Evolutionary conservation across 345 rosid species (phyloP).

Genomic region (Populus simonii): DNA sequence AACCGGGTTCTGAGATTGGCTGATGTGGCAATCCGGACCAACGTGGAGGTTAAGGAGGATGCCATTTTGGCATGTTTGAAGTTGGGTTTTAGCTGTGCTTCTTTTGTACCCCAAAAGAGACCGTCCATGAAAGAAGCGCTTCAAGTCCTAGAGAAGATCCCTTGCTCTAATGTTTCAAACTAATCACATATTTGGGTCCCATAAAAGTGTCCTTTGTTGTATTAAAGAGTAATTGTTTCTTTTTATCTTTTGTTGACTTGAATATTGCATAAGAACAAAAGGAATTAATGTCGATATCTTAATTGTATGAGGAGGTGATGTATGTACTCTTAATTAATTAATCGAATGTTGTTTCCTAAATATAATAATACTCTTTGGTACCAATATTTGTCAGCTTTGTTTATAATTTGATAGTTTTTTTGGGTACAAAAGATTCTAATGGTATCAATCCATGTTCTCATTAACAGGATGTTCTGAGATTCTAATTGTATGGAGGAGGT

Average conservation of each 20-base stretch:
- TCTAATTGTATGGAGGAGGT: too few relatives aligned
- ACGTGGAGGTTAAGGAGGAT: conserved; percentile 57
- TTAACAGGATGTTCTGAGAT: too few relatives aligned
- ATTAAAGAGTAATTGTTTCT: conserved; percentile 19
- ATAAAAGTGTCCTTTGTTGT: conserved; percentile 22
- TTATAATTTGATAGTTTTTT: too few relatives aligned
- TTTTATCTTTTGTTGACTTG: conserved; percentile 31
- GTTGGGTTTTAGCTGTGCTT: conserved; percentile 70
- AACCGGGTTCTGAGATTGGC: conserved; percentile 47
- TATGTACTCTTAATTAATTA: conserved; percentile 5
- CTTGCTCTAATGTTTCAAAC: conserved; percentile 10
- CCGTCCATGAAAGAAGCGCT: conserved; percentile 80
- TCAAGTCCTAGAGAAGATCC: conserved; percentile 61
- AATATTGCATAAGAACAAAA: neutral
- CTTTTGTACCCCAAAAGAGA: conserved; percentile 67
- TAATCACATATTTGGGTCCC: conserved; percentile 25
- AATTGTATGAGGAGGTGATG: neutral
- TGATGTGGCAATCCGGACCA: conserved; percentile 55
- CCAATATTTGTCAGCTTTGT: too few relatives aligned
- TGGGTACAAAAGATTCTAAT: too few relatives aligned
- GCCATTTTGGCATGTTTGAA: conserved; percentile 51
- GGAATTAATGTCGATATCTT: neutral
- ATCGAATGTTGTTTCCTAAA: neutral
- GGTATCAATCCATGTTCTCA: too few relatives aligned
- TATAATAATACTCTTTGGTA: too few relatives aligned